Evolutionary conservation across 371 early-diverging fungal genomes (phyloP).

Genomic region (Mortierella sp.): DNA sequence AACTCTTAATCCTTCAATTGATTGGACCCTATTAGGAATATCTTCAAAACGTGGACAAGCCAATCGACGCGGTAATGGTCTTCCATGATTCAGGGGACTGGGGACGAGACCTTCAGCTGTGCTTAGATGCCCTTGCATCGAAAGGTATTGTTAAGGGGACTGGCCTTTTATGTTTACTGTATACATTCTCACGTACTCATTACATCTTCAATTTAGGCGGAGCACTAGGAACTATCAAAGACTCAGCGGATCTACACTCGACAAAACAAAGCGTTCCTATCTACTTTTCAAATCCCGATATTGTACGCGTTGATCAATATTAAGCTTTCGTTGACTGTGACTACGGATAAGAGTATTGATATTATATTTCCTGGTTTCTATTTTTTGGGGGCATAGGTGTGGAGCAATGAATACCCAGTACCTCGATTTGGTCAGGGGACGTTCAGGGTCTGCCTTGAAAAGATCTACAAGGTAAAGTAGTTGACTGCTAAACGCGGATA

Average conservation of each 20-base stretch:
- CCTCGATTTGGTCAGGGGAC: constrained; percentile 89
- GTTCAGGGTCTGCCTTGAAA: constrained; percentile 77
- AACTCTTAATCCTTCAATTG: neutral
- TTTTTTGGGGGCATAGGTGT: constrained; percentile 62
- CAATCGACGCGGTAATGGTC: constrained; percentile 82
- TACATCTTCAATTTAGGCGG: constrained; percentile 58
- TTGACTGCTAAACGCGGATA: neutral
- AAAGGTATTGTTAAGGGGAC: constrained; percentile 56
- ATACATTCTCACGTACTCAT: neutral
- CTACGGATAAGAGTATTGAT: no score
- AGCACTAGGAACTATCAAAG: constrained; percentile 58
- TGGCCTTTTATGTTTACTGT: neutral
- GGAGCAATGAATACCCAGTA: constrained; percentile 86
- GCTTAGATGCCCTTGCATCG: constrained; percentile 80
- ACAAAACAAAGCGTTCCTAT: constrained; percentile 71
- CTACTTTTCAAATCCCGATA: constrained; percentile 86
- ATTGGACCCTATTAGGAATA: constrained; percentile 13
- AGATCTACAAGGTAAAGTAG: constrained; percentile 62
- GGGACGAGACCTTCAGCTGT: constrained; percentile 89
- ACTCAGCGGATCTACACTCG: constrained; percentile 58
- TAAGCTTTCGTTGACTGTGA: neutral
- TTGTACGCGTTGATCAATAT: constrained; percentile 51
- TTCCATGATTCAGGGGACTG: constrained; percentile 91
- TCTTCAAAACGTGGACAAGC: constrained; percentile 63
- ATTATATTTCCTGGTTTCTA: no score